Evolutionary conservation across 352 stramenopile species (phyloP), one percentile per base, ranked within the genome.

Genomic region (Phytophthora tentaculata): DNA sequence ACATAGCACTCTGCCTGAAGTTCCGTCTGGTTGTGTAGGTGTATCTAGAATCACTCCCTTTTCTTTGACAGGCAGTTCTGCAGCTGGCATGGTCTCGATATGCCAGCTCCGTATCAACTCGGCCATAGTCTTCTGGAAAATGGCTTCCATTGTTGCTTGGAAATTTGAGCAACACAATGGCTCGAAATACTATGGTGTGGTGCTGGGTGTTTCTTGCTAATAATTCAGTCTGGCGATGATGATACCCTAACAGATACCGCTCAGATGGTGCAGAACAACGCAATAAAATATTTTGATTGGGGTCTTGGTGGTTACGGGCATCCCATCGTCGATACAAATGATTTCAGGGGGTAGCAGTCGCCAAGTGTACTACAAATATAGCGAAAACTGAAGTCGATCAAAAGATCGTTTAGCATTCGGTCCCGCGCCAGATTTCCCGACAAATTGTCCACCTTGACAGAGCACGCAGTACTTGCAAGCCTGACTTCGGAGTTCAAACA

Each of bases 111-210:
- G 48, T 56, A 64, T 35, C 5, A 64, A 57, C 17, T 22, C 4
- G 2, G 17, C 57, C 57, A 51, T 32, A 0, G 57, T 64, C 24
- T 44, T 6, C 1, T 44, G n/a, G 57, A 43, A 64, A 7, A 23
- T 35, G 16, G 28, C 22, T 16, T 57, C 35, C 47, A 45, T 57
- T 19, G 35, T 57, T 16, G 26, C 35, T 37, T 14, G 47, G 32
- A 20, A 45, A 9, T 32, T 47, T 1, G n/a, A 17, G 35, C 0
- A 17, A 10, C 2, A 48, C 35, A 50, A 54, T n/a, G 44, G 48
- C 3, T 65, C 58, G 13, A 54, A 65, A 48, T 44, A 65, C 16
- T 44, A 56, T 13, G 47, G 57, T 16, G 48, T 53, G 24, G 56
- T 47, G 5, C 7, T 10, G 0, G 58, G 32, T 6, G 10, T 2